Conservation (phyloP, 2,329 filamentous ascomycete genomes). For the Penicillium sumatraense region DNA sequence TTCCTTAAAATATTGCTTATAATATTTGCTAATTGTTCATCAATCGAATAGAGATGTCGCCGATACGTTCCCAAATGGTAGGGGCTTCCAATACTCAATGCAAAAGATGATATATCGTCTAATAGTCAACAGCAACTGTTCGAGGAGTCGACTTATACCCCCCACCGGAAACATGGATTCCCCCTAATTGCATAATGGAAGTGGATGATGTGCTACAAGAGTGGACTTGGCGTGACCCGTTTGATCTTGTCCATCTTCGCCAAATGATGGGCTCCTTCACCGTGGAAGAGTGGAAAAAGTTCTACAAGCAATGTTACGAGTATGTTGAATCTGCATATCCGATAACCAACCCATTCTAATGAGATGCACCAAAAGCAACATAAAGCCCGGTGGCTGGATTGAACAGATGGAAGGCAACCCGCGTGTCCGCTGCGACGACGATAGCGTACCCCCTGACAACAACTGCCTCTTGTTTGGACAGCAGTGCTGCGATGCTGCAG, state of each 20-base stretch:
- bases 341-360: not conserved
- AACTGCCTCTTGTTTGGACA: not conserved
- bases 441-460: constrained; percentile 2
- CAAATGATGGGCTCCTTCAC: constrained; percentile 8
- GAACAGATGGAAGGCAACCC: constrained; percentile 1
- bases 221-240: constrained; percentile 23
- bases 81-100: not conserved
- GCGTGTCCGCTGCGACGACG: constrained; percentile 5
- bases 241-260: constrained; percentile 16
- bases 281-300: not conserved
- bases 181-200: constrained; percentile 31
- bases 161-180: constrained; percentile 20
- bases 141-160: constrained; percentile 27
- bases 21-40: not conserved
- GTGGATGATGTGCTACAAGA: constrained; percentile 24
- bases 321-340: not conserved
- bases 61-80: constrained; percentile 13
- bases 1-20: not conserved
- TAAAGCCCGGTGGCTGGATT: not conserved
- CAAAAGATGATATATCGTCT: not conserved
- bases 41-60: constrained; percentile 11
- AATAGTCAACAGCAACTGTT: constrained; percentile 9
- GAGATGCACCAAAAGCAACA: not conserved
- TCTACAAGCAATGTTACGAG: constrained; percentile 7
- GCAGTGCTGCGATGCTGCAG: constrained; percentile 1